Conservation (phyloP, 768 basidiomycete species). For the Calocera cornea region DNA sequence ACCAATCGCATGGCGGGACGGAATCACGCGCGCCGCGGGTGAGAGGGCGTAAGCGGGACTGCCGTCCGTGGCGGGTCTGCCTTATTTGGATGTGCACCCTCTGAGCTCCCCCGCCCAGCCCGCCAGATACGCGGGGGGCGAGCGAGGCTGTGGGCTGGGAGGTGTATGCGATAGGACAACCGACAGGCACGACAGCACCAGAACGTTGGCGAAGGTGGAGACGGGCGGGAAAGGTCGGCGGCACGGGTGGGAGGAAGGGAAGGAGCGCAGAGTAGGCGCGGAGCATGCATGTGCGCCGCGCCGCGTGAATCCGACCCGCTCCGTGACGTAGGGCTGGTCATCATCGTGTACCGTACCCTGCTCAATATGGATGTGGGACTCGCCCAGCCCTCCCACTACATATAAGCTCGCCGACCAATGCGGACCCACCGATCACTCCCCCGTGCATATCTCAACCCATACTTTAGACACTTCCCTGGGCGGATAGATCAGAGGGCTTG, state of each 20-base stretch:
- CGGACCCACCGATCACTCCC: conserved; percentile 16
- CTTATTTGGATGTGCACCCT: neutral
- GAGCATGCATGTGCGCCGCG: neutral
- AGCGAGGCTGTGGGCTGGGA: neutral
- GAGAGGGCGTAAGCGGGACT: neutral
- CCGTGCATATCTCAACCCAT: conserved; percentile 12
- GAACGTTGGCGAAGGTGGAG: neutral
- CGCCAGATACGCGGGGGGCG: too few species aligned
- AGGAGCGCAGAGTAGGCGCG: neutral
- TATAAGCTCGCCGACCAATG: neutral
- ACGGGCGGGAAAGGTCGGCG: too few species aligned
- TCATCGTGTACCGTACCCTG: neutral
- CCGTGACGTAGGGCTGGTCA: neutral
- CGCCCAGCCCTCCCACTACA: neutral
- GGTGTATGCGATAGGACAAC: neutral
- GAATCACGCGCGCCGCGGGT: neutral
- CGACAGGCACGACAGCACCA: neutral
- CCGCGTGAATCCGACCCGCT: conserved; percentile 3
- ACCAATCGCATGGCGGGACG: neutral
- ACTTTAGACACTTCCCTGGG: neutral
- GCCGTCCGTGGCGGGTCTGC: neutral
- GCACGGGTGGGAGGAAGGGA: neutral
- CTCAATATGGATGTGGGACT: neutral
- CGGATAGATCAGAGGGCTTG: neutral
- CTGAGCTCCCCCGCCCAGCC: neutral